Conservation (phyloP, 78 protist species). For the Tieghemostelium lacteum region DNA sequence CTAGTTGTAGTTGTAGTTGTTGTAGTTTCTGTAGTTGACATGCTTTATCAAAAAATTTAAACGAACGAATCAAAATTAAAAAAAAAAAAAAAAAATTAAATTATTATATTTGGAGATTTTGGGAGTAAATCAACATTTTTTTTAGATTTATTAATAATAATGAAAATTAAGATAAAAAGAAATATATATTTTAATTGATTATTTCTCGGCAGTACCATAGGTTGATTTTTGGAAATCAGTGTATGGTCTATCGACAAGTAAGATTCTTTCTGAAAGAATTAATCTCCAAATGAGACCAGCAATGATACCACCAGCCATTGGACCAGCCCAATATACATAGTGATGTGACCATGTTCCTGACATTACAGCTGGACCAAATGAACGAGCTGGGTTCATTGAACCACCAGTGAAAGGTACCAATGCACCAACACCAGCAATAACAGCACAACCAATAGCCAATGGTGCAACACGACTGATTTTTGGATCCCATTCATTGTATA, state of each 20-base stretch:
- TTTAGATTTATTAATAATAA: too few species aligned
- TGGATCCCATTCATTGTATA: constrained; percentile 65
- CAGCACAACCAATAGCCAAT: constrained; percentile 78
- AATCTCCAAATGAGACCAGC: constrained; percentile 74
- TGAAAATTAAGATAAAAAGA: too few species aligned
- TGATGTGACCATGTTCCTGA: constrained; percentile 30
- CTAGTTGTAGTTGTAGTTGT: not conserved
- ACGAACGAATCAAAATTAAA: too few species aligned
- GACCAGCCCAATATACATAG: constrained; percentile 62
- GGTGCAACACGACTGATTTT: constrained; percentile 64
- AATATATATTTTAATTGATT: constrained; percentile 1
- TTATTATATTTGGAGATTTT: too few species aligned
- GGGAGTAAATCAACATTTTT: too few species aligned
- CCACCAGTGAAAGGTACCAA: constrained; percentile 82
- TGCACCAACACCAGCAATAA: constrained; percentile 59
- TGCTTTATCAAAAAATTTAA: too few species aligned
- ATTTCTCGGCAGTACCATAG: constrained; percentile 31
- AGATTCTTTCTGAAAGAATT: constrained; percentile 38
- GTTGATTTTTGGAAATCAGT: constrained; percentile 44
- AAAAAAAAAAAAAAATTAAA: too few species aligned
- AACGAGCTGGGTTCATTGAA: constrained; percentile 87
- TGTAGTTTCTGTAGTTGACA: too few species aligned
- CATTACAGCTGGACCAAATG: constrained; percentile 80
- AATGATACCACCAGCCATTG: constrained; percentile 54
- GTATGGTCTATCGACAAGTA: constrained; percentile 70